phyloP scores from a whole-genome alignment of 768 basidiomycete species.

The Naematelia aurantialba region DNA sequence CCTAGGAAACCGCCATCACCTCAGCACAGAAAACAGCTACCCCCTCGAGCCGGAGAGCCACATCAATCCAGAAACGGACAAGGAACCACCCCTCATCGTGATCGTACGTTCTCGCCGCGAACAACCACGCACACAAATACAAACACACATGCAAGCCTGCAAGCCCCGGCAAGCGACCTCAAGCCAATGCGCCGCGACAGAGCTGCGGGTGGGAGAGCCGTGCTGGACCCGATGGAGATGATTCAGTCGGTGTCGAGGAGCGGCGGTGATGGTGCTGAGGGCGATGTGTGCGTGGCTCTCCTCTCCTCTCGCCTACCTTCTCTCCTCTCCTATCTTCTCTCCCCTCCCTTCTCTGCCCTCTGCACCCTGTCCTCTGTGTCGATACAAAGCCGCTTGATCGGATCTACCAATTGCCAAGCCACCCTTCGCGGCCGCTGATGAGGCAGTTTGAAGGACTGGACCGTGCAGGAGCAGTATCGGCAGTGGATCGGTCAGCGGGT shows the following conservation, averaged over 20 bases:
- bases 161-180: constrained; percentile 9
- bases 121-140: too few relatives aligned
- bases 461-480: constrained; percentile 38
- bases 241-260: constrained; percentile 44
- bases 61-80: too few relatives aligned
- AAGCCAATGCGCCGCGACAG: constrained; percentile 23
- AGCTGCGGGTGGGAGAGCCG: background rate
- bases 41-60: too few relatives aligned
- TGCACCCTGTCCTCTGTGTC: too few relatives aligned
- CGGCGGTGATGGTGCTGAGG: constrained; percentile 47
- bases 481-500: constrained; percentile 44
- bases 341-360: background rate
- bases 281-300: constrained; percentile 44
- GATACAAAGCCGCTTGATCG: background rate
- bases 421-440: constrained; percentile 8
- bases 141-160: background rate
- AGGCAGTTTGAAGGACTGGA: constrained; percentile 41
- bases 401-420: too few relatives aligned
- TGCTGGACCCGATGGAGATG: constrained; percentile 39
- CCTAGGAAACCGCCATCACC: background rate
- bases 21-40: too few relatives aligned
- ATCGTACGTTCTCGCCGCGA: too few relatives aligned
- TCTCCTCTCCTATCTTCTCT: too few relatives aligned
- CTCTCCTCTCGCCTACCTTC: background rate
- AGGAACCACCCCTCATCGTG: too few relatives aligned